Evolutionary conservation across 2,329 filamentous ascomycete genomes (phyloP).

Genomic region (Raffaelea albimanens): DNA sequence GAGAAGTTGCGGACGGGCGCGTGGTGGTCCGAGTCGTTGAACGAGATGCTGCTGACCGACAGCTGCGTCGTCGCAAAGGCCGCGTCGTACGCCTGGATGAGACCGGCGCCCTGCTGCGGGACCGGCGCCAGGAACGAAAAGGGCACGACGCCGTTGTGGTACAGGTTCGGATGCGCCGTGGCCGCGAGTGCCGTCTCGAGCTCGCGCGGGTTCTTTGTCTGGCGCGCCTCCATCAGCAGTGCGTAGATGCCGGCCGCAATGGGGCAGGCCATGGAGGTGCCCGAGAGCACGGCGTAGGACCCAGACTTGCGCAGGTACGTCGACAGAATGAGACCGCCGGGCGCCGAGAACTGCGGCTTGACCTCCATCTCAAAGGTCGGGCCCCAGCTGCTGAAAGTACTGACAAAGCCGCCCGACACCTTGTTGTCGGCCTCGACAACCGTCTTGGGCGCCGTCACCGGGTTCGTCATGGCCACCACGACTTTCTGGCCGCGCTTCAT

Average conservation of each 20-base stretch:
- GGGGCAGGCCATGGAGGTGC: conserved; percentile 47
- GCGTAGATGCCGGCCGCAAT: conserved; percentile 37
- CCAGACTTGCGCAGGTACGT: conserved; percentile 34
- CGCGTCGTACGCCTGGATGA: conserved; percentile 51
- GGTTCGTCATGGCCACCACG: conserved; percentile 32
- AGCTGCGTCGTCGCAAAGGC: conserved; percentile 44
- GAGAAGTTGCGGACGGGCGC: conserved; percentile 38
- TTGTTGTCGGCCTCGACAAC: conserved; percentile 29
- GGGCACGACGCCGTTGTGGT: conserved; percentile 32
- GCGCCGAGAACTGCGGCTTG: conserved; percentile 37
- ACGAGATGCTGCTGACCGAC: conserved; percentile 46
- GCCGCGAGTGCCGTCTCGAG: conserved; percentile 36
- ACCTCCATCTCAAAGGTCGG: conserved; percentile 35
- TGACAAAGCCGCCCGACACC: conserved; percentile 33
- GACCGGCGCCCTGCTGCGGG: conserved; percentile 50
- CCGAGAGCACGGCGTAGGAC: conserved; percentile 38
- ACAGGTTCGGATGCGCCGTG: conserved; percentile 38
- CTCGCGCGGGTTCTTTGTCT: conserved; percentile 22
- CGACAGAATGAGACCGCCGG: conserved; percentile 40
- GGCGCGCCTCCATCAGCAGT: conserved; percentile 43
- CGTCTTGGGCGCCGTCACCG: conserved; percentile 23
- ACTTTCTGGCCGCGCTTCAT: conserved; percentile 35
- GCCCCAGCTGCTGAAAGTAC: conserved; percentile 32
- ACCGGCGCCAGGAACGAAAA: conserved; percentile 39
- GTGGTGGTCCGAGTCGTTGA: conserved; percentile 56